These are phyloP conservation scores for Rhodotorula diobovata DNA, from an alignment of 768 basidiomycete genomes.

Conservation along the genomic window DNA sequence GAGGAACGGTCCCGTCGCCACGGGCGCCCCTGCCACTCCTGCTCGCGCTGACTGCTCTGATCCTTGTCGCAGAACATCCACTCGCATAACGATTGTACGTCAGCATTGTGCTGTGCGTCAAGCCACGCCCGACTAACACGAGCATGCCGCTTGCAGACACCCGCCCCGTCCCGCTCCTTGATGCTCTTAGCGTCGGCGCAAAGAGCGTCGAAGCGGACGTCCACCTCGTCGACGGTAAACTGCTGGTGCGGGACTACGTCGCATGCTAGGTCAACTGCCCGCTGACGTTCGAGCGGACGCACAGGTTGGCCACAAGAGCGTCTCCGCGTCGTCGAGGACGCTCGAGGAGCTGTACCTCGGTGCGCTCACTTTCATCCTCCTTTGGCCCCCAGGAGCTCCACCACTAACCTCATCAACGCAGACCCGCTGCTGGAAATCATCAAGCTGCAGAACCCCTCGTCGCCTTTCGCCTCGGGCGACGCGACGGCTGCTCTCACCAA, in stretches of 20 bases:
- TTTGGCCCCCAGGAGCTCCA: neutral
- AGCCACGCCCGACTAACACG: neutral
- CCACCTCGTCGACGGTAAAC: slow-evolving; percentile 8
- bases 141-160: slow-evolving; percentile 1
- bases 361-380: neutral
- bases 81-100: slow-evolving; percentile 34
- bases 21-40: too few species aligned
- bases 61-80: slow-evolving; percentile 20
- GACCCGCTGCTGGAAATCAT: slow-evolving; percentile 24
- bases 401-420: neutral
- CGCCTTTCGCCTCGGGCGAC: neutral
- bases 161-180: slow-evolving; percentile 20
- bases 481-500: neutral
- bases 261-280: too few species aligned
- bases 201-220: slow-evolving; percentile 25
- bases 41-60: too few species aligned
- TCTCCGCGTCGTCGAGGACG: neutral
- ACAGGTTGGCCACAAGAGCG: slow-evolving; percentile 19
- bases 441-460: slow-evolving; percentile 9
- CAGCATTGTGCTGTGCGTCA: too few species aligned
- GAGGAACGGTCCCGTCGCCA: too few species aligned
- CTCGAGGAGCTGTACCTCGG: slow-evolving; percentile 25
- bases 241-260: neutral
- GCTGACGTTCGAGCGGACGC: too few species aligned
- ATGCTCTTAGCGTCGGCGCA: slow-evolving; percentile 17